Evolutionary conservation across 192 early-diverging fungal genomes (phyloP).

Genomic region (Backusella tuberculispora): DNA sequence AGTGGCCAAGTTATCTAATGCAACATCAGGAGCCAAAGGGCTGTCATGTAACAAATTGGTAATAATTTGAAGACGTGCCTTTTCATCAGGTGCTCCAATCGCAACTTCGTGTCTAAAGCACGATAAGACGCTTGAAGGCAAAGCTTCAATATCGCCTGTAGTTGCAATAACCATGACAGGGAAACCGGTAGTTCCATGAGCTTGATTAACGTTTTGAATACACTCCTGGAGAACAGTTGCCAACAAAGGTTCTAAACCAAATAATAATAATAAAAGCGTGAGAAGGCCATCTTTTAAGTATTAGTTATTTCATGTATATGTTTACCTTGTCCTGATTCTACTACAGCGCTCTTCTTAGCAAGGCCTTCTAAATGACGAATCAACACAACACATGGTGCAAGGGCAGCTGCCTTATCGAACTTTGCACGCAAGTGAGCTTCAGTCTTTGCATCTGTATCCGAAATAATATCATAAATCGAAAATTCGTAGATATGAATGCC

Average conservation of each 20-base stretch:
- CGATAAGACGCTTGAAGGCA: conserved; percentile 75
- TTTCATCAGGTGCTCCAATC: conserved; percentile 72
- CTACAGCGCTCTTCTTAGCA: conserved; percentile 57
- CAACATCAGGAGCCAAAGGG: conserved; percentile 77
- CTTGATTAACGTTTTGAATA: conserved; percentile 50
- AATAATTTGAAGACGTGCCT: conserved; percentile 67
- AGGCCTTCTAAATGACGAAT: conserved; percentile 81
- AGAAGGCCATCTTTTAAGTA: background rate
- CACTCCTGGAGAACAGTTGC: conserved; percentile 63
- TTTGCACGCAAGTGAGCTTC: conserved; percentile 73
- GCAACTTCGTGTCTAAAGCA: conserved; percentile 82
- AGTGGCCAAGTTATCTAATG: conserved; percentile 72
- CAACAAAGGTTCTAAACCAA: conserved; percentile 50
- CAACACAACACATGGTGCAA: conserved; percentile 85
- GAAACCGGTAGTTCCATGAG: conserved; percentile 56
- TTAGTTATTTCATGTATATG: background rate
- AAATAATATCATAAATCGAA: conserved; percentile 77
- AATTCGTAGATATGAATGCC: conserved; percentile 82
- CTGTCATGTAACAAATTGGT: conserved; percentile 55
- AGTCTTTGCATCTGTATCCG: conserved; percentile 83
- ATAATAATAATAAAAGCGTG: background rate
- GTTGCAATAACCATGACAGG: conserved; percentile 83
- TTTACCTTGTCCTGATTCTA: conserved; percentile 61
- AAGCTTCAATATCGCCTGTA: conserved; percentile 74
- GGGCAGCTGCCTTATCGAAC: conserved; percentile 76